phyloP scores from a whole-genome alignment of 1,139 yeast species.

The Taphrina wiesneri region DNA sequence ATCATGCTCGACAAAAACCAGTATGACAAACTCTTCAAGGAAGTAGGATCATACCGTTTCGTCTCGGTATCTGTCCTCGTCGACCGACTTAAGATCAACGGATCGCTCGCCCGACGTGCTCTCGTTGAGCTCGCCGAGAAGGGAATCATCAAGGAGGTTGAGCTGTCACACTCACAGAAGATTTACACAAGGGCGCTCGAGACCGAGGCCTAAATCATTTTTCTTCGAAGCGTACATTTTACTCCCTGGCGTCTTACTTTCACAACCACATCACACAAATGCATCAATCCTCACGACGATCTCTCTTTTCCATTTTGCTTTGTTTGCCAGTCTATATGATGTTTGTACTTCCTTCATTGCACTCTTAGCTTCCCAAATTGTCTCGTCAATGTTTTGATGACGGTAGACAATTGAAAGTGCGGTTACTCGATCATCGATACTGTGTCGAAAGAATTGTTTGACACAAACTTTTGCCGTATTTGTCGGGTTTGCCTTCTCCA shows the following conservation, averaged over 20 bases:
- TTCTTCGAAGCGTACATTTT: constrained; percentile 5
- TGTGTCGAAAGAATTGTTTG: background rate
- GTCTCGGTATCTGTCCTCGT: constrained; percentile 97
- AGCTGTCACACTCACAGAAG: constrained; percentile 94
- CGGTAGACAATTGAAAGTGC: no score
- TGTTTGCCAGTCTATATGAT: background rate
- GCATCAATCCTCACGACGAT: constrained; percentile 4
- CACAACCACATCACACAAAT: constrained; percentile 1
- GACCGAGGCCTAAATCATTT: constrained; percentile 14
- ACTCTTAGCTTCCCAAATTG: no score
- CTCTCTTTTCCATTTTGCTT: background rate
- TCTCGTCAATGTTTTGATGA: no score
- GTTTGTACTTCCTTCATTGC: background rate
- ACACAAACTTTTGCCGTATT: background rate
- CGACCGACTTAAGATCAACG: constrained; percentile 99
- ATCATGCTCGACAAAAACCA: constrained; percentile 97
- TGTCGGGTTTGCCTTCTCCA: background rate
- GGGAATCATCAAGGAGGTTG: constrained; percentile 93
- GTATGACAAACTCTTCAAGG: constrained; percentile 99
- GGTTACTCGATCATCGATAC: no score
- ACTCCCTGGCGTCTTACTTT: constrained; percentile 2
- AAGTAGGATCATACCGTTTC: constrained; percentile 98
- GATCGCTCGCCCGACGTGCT: constrained; percentile 98
- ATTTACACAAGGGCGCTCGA: constrained; percentile 58
- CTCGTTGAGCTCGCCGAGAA: constrained; percentile 92